Conservation (phyloP, 345 rosid genomes). For the Populus ilicifolia region DNA sequence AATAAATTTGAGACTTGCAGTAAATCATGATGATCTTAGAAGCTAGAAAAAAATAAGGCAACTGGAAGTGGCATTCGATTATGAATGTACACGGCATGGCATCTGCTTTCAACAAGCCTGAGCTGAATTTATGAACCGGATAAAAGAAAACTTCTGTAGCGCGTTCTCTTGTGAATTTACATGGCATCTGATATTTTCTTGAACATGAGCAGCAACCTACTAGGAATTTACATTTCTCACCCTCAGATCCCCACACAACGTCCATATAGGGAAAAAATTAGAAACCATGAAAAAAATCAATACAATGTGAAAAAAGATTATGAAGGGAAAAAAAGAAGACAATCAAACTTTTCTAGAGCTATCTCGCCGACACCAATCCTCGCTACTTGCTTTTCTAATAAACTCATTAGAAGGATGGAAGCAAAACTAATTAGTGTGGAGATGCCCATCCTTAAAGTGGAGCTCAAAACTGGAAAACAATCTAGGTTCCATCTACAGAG, state of each 20-base stretch:
- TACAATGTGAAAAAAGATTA: background rate
- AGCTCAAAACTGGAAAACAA: conserved; percentile 22
- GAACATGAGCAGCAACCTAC: conserved; percentile 39
- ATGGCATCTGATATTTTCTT: conserved; percentile 18
- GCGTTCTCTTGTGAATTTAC: conserved; percentile 30
- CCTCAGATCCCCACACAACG: conserved; percentile 36
- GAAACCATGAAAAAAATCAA: conserved; percentile 13
- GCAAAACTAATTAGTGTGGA: conserved; percentile 27
- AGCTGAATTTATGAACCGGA: conserved; percentile 5
- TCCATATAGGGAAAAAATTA: conserved; percentile 23
- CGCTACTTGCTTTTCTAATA: conserved; percentile 20
- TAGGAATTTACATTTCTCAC: conserved; percentile 58
- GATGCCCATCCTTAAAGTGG: conserved; percentile 18
- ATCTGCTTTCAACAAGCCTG: conserved; percentile 22
- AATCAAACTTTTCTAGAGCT: conserved; percentile 26
- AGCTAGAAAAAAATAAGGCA: background rate
- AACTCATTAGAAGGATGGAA: conserved; percentile 18
- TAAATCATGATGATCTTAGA: background rate
- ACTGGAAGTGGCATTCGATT: no score
- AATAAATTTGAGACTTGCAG: background rate
- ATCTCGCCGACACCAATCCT: conserved; percentile 15
- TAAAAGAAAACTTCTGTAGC: conserved; percentile 6
- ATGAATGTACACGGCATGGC: conserved; percentile 7
- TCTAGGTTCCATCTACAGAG: conserved; percentile 30
- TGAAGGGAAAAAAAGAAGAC: conserved; percentile 6